Conservation (phyloP, 176 grass and related monocot genomes). For the Poa pratensis region DNA sequence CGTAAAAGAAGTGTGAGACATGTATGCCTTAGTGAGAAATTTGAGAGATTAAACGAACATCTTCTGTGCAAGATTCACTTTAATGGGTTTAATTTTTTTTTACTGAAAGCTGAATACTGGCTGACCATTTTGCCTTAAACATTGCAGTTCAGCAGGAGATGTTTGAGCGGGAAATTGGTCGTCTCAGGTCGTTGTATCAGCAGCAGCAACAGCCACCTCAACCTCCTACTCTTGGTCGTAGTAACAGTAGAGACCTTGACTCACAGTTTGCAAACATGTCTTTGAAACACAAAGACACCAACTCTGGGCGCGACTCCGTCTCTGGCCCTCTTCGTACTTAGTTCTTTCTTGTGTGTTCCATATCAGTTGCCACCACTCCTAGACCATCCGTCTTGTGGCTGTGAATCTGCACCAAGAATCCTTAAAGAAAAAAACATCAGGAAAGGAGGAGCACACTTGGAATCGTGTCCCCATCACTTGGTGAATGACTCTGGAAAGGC, state of each 20-base stretch:
- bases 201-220: constrained; percentile 71
- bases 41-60: neutral
- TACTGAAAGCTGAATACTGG: constrained; percentile 26
- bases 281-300: constrained; percentile 85
- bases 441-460: constrained; percentile 49
- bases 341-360: constrained; percentile 47
- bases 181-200: constrained; percentile 73
- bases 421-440: constrained; percentile 31
- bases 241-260: constrained; percentile 90
- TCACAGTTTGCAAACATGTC: constrained; percentile 84
- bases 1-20: neutral
- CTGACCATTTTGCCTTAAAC: constrained; percentile 39
- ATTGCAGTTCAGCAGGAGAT: constrained; percentile 97
- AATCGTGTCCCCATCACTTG: constrained; percentile 33
- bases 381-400: constrained; percentile 10
- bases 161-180: constrained; percentile 88
- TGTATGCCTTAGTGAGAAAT: neutral
- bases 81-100: constrained; percentile 2
- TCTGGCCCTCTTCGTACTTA: constrained; percentile 68
- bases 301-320: constrained; percentile 50
- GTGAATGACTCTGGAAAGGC: constrained; percentile 56
- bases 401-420: constrained; percentile 47
- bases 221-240: constrained; percentile 52
- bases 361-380: constrained; percentile 31
- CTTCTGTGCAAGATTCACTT: constrained; percentile 16